These are phyloP conservation scores for Suhomyces anneliseae DNA, from an alignment of 1,139 yeast genomes.

Conservation along the genomic window DNA sequence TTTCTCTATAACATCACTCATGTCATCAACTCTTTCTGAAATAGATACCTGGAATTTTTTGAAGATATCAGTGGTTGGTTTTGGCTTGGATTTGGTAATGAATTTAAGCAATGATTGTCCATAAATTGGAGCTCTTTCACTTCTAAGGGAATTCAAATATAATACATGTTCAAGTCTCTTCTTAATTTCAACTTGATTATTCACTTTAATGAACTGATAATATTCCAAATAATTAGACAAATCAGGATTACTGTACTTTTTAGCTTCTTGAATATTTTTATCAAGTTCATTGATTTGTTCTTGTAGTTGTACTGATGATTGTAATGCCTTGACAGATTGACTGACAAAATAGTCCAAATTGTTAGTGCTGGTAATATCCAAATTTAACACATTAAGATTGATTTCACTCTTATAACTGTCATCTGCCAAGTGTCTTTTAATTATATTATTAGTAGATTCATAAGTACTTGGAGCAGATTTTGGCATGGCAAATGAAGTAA, in stretches of 20 bases:
- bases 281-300: slow-evolving; percentile 45
- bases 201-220: slow-evolving; percentile 55
- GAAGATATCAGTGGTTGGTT: slow-evolving; percentile 27
- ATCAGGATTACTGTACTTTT: slow-evolving; percentile 35
- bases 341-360: slow-evolving; percentile 48
- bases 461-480: slow-evolving; percentile 60
- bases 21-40: slow-evolving; percentile 40
- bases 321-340: slow-evolving; percentile 42
- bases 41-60: slow-evolving; percentile 39
- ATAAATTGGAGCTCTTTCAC: slow-evolving; percentile 56
- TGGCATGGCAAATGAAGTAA: slow-evolving; percentile 81
- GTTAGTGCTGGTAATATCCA: slow-evolving; percentile 55
- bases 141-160: slow-evolving; percentile 65
- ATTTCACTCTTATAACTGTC: slow-evolving; percentile 30
- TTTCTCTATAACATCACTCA: slow-evolving; percentile 62
- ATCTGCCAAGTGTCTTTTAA: slow-evolving; percentile 39
- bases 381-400: slow-evolving; percentile 60
- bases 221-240: slow-evolving; percentile 57
- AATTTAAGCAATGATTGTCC: slow-evolving; percentile 45
- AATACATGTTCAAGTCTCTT: slow-evolving; percentile 55
- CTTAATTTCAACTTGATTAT: slow-evolving; percentile 50
- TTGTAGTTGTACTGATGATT: slow-evolving; percentile 48
- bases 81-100: slow-evolving; percentile 18
- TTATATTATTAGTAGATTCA: slow-evolving; percentile 40
- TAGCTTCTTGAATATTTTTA: slow-evolving; percentile 31